A percentile compares a stretch with the other conserved stretches of the same genome.
phyloP scores from a whole-genome alignment of 2,329 filamentous ascomycete species.

The Sordariomycetes sp. region DNA sequence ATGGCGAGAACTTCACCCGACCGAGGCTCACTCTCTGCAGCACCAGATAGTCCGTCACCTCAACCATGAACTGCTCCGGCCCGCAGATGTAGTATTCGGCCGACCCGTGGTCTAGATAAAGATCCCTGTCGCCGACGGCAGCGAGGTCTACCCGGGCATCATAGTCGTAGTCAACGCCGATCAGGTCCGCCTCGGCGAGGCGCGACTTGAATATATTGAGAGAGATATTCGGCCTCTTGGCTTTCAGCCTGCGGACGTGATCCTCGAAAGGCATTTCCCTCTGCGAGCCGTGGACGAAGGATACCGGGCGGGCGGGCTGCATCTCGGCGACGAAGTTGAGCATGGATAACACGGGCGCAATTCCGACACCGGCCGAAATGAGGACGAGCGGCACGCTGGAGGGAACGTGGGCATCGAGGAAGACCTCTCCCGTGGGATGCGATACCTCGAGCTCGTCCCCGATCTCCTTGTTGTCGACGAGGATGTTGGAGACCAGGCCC shows the following conservation, averaged over 20 bases:
- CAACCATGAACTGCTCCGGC: conserved; percentile 42
- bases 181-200: conserved; percentile 31
- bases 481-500: conserved; percentile 58
- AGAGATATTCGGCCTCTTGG: conserved; percentile 20
- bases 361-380: conserved; percentile 50
- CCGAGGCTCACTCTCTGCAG: conserved; percentile 24
- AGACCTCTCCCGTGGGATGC: conserved; percentile 56
- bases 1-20: conserved; percentile 34
- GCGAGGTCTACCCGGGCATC: conserved; percentile 33
- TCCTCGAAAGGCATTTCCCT: conserved; percentile 40
- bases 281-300: conserved; percentile 49
- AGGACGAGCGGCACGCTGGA: conserved; percentile 42
- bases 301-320: conserved; percentile 35
- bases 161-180: conserved; percentile 28
- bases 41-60: conserved; percentile 32
- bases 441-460: conserved; percentile 56
- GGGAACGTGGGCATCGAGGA: conserved; percentile 29
- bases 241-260: conserved; percentile 34
- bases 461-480: conserved; percentile 50
- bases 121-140: conserved; percentile 28
- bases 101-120: conserved; percentile 31
- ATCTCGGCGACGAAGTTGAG: conserved; percentile 39
- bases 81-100: conserved; percentile 46
- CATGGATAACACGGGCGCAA: conserved; percentile 50
- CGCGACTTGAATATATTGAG: conserved; percentile 39